phyloP scores from a whole-genome alignment of 768 basidiomycete genomes.

The Boletus pseudo-olivaceus region DNA sequence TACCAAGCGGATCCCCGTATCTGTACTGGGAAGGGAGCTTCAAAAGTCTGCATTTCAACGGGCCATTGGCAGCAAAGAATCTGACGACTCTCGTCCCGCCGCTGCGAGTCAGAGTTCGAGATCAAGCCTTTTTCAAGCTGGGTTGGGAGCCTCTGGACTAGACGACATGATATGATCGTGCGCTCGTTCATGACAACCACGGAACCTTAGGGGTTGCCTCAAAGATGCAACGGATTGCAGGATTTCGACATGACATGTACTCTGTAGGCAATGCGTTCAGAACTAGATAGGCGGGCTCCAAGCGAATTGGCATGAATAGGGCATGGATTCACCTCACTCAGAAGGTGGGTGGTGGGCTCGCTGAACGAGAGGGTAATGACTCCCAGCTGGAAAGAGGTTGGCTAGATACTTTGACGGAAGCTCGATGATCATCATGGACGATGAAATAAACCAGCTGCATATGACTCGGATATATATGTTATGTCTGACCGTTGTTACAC shows the following conservation, averaged over 20 bases:
- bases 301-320: no score
- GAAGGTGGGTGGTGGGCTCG: no score
- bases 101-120: background rate
- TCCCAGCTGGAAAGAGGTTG: no score
- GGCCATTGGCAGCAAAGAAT: background rate
- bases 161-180: background rate
- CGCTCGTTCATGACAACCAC: background rate
- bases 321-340: no score
- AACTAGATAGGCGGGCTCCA: background rate
- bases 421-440: background rate
- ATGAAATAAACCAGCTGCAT: background rate
- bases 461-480: conserved; percentile 1
- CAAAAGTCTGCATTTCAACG: background rate
- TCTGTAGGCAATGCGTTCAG: background rate
- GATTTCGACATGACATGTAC: background rate
- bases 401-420: no score
- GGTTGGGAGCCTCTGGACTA: background rate
- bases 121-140: background rate
- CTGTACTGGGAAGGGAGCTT: background rate
- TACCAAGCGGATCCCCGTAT: background rate
- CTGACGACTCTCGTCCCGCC: background rate
- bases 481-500: conserved; percentile 11
- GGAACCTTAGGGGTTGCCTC: background rate
- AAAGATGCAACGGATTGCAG: background rate
- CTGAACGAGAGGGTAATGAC: no score